Evolutionary conservation across 1,139 yeast genomes (phyloP).

Genomic region (Taphrina confusa): DNA sequence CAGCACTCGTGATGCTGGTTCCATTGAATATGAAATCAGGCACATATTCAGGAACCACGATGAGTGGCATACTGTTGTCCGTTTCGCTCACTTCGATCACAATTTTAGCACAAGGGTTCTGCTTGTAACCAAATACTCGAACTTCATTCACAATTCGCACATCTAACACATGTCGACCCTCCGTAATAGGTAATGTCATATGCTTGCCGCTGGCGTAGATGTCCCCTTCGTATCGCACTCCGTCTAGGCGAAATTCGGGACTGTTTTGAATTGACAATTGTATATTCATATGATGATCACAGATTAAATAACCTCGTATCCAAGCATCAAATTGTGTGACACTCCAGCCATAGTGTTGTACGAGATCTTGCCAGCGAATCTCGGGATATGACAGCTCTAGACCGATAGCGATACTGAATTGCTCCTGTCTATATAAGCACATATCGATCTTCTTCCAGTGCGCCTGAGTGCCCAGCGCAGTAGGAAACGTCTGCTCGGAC

Average conservation of each 20-base stretch:
- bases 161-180: conserved; percentile 4
- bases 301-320: background rate
- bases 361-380: background rate
- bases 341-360: conserved; percentile 5
- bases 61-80: background rate
- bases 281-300: background rate
- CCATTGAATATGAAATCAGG: background rate
- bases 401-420: background rate
- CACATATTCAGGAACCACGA: background rate
- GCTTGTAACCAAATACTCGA: conserved; percentile 2
- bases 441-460: background rate
- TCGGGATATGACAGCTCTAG: background rate
- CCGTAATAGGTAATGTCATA: background rate
- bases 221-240: conserved; percentile 13
- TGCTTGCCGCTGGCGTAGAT: background rate
- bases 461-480: background rate
- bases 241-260: conserved; percentile 18
- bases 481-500: background rate
- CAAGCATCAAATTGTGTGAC: conserved; percentile 20
- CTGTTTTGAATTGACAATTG: background rate
- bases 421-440: background rate
- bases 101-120: background rate
- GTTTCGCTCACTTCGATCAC: background rate
- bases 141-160: conserved; percentile 6
- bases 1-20: background rate